phyloP scores from a whole-genome alignment of 192 early-diverging fungal genomes.

The Coemansia furcata region DNA sequence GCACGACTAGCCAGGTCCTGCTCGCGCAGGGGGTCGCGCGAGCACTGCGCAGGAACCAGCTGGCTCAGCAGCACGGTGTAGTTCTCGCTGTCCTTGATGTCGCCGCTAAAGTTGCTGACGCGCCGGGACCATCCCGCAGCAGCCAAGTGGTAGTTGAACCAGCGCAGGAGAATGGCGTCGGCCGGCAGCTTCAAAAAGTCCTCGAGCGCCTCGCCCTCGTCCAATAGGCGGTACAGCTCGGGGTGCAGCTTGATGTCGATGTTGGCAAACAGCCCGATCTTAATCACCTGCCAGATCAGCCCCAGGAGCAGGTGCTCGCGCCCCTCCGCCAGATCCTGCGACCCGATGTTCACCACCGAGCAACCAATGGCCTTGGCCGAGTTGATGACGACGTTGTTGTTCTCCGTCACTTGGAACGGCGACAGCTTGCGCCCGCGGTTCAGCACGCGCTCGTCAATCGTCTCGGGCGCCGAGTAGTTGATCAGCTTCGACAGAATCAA shows the following conservation, averaged over 20 bases:
- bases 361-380: constrained; percentile 99
- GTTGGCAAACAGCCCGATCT: constrained; percentile 92
- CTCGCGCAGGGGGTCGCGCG: constrained; percentile 75
- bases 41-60: constrained; percentile 80
- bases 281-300: constrained; percentile 99
- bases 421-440: constrained; percentile 86
- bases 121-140: constrained; percentile 82
- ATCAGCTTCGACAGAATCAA: constrained; percentile 96
- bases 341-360: constrained; percentile 97
- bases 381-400: constrained; percentile 99
- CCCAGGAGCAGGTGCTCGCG: constrained; percentile 96
- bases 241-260: constrained; percentile 98
- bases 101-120: constrained; percentile 88
- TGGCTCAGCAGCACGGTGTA: constrained; percentile 94
- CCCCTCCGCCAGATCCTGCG: constrained; percentile 94
- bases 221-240: constrained; percentile 92
- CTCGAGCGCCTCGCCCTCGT: constrained; percentile 90
- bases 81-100: constrained; percentile 94
- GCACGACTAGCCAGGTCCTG: constrained; percentile 78
- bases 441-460: constrained; percentile 98
- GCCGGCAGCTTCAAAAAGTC: constrained; percentile 92
- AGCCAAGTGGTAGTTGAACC: constrained; percentile 99
- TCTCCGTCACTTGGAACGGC: constrained; percentile 97
- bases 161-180: constrained; percentile 95
- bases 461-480: constrained; percentile 94